Evolutionary conservation across 2,329 filamentous ascomycete genomes (phyloP).

Genomic region (Chrysoporthe deuterocubensis): DNA sequence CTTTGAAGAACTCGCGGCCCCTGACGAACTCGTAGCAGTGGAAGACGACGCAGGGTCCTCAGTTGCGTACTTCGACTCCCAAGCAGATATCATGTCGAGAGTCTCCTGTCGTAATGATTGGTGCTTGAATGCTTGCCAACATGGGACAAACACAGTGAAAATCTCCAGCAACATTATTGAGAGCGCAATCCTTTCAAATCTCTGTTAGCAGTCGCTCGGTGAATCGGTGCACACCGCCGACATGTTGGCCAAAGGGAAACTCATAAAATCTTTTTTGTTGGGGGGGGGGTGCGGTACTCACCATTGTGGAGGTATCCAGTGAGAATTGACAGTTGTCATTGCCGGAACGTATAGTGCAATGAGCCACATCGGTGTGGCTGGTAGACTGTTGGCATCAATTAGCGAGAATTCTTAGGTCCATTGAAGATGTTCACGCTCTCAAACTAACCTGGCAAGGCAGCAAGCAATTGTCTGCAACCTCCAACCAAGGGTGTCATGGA

Average conservation of each 20-base stretch:
- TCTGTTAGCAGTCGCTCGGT: conserved; percentile 32
- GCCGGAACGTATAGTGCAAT: conserved; percentile 58
- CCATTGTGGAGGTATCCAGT: conserved; percentile 66
- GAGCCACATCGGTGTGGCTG: conserved; percentile 70
- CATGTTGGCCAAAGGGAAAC: not conserved
- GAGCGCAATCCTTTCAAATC: conserved; percentile 53
- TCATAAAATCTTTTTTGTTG: not conserved
- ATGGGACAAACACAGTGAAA: conserved; percentile 66
- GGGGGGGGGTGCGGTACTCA: conserved; percentile 39
- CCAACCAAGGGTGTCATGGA: conserved; percentile 70
- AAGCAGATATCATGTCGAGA: conserved; percentile 52
- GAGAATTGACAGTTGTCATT: conserved; percentile 56
- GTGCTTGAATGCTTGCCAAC: conserved; percentile 57
- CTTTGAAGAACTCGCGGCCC: conserved; percentile 38
- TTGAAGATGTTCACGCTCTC: conserved; percentile 5
- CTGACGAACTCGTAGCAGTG: conserved; percentile 34
- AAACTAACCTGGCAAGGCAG: conserved; percentile 49
- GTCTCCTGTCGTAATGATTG: conserved; percentile 52
- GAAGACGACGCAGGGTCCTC: conserved; percentile 10
- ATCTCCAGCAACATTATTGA: conserved; percentile 67
- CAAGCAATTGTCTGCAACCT: conserved; percentile 63
- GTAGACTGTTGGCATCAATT: conserved; percentile 49
- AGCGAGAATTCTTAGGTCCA: not conserved
- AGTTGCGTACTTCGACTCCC: conserved; percentile 48
- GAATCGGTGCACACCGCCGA: not conserved